Conservation (phyloP, 306 rosid genomes). For the Senna siamea region DNA sequence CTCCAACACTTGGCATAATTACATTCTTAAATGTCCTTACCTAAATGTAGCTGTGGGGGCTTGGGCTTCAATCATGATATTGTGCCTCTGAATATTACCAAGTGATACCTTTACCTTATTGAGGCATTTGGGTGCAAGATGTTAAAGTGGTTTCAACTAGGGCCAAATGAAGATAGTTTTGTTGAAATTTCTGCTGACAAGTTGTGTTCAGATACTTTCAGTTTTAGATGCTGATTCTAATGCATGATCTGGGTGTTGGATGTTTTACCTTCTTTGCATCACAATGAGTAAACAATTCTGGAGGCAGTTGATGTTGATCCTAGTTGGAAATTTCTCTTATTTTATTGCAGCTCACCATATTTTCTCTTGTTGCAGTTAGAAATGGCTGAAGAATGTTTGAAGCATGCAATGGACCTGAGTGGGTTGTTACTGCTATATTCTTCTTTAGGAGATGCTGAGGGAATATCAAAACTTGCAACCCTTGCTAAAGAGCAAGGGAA, state of each 20-base stretch:
- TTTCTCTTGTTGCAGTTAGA: slow-evolving; percentile 71
- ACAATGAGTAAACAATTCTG: slow-evolving; percentile 16
- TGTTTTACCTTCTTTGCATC: slow-evolving; percentile 9
- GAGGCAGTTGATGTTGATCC: slow-evolving; percentile 24
- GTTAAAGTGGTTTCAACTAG: slow-evolving; percentile 14
- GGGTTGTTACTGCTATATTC: slow-evolving; percentile 93
- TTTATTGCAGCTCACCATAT: slow-evolving; percentile 34
- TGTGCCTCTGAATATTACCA: slow-evolving; percentile 36
- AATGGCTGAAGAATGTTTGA: slow-evolving; percentile 96
- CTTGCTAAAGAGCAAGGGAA: slow-evolving; percentile 98
- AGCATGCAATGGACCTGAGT: slow-evolving; percentile 90
- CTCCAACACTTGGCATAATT: slow-evolving; percentile 10
- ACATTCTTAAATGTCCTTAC: slow-evolving; percentile 30
- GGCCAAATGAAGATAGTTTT: slow-evolving; percentile 32
- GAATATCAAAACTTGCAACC: slow-evolving; percentile 79
- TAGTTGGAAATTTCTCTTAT: slow-evolving; percentile 34
- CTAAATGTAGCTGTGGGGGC: slow-evolving; percentile 26
- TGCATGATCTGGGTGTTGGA: slow-evolving; percentile 25
- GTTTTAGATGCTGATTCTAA: slow-evolving; percentile 28
- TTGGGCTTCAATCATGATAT: not conserved
- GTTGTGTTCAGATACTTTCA: slow-evolving; percentile 22
- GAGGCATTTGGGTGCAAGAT: slow-evolving; percentile 31
- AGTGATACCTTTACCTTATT: slow-evolving; percentile 14
- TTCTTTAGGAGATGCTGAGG: slow-evolving; percentile 97
- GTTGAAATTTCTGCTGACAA: slow-evolving; percentile 21